Base-by-base conservation (phyloP, 768 basidiomycete genomes). In the Amanita exitialis region DNA sequence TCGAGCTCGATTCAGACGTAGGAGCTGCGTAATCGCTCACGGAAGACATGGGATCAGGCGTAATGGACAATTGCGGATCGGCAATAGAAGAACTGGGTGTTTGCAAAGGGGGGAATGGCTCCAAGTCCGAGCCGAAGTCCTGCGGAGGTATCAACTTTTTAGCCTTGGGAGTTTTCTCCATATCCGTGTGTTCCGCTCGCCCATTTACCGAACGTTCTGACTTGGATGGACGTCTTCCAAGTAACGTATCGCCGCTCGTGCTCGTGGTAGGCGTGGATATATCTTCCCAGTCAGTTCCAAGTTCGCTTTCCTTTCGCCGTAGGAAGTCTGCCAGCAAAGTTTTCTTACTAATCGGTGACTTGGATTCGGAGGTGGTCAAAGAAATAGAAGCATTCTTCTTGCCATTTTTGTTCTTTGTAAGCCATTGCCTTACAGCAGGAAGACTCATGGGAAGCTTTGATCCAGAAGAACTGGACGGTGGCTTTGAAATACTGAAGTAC, bases 361-460 rank as follows among this genome's bases (percentile, higher is more conserved):
- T 54, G 61, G 53, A 59, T 57, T 64, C 69, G 27, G 52, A 47
- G 37, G 34, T 30, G 37, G 66, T 57, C 15, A 69, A 61, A 2
- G 70, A 67, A 4, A 69, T 66, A 6, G 75, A 66, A 52, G 78
- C 77, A 18, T 76, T 67, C 61, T 76, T 81, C 63, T 79, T 80
- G 30, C 50, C 50, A 38, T 51, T 51, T 42, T 80, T 79, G 52
- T 74, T 74, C 54, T 74, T 79, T 56, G 71, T 83, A 39, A 90
- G 63, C 88, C 88, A 90, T 58, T 84, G 86, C 64, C 81, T 83
- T 21, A 90, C 88, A 20, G 82, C 87, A 47, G 86, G 82, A 16
- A 86, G 72, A 16, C 79, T 87, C 63, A 79, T 86, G 1, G 88
- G 88, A 43, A 90, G 69, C 58, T 81, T 74, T 53, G 64, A 54